Conservation (phyloP, 2,329 filamentous ascomycete species). For the Fusarium sp. region DNA sequence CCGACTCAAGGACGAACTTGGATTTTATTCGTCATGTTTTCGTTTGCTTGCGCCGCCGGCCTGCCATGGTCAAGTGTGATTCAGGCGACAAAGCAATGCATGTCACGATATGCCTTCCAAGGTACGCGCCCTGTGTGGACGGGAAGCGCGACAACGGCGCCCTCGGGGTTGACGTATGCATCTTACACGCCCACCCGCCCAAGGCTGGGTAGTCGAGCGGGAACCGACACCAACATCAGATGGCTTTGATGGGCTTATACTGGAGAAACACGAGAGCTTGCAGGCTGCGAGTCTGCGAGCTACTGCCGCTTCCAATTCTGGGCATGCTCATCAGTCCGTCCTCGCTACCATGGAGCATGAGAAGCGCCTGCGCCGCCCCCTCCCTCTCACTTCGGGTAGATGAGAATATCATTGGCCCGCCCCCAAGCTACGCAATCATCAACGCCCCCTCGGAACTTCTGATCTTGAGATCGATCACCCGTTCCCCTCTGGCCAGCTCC, state of each 20-base stretch:
- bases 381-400: constrained; percentile 44
- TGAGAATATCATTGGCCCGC: constrained; percentile 42
- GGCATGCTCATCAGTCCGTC: constrained; percentile 21
- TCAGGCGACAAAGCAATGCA: constrained; percentile 26
- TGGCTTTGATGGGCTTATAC: constrained; percentile 29
- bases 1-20: constrained; percentile 35
- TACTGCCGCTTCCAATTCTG: constrained; percentile 30
- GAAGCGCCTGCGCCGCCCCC: constrained; percentile 33
- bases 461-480: constrained; percentile 31
- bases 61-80: constrained; percentile 17
- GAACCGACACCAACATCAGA: constrained; percentile 35
- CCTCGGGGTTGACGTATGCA: constrained; percentile 23
- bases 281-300: constrained; percentile 24
- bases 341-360: constrained; percentile 26
- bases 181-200: constrained; percentile 23
- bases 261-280: constrained; percentile 39
- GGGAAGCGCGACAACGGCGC: constrained; percentile 18
- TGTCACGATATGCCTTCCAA: constrained; percentile 17
- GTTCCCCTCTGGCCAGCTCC: constrained; percentile 31
- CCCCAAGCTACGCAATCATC: constrained; percentile 32
- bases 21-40: constrained; percentile 36
- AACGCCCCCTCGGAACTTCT: constrained; percentile 35
- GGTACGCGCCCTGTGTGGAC: constrained; percentile 12
- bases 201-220: constrained; percentile 29
- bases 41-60: constrained; percentile 34